Percentiles rank a stretch among this genome's conserved stretches.
Evolutionary conservation across 805 yeast genomes (phyloP).

Genomic region (Starmerella riodocensis): DNA sequence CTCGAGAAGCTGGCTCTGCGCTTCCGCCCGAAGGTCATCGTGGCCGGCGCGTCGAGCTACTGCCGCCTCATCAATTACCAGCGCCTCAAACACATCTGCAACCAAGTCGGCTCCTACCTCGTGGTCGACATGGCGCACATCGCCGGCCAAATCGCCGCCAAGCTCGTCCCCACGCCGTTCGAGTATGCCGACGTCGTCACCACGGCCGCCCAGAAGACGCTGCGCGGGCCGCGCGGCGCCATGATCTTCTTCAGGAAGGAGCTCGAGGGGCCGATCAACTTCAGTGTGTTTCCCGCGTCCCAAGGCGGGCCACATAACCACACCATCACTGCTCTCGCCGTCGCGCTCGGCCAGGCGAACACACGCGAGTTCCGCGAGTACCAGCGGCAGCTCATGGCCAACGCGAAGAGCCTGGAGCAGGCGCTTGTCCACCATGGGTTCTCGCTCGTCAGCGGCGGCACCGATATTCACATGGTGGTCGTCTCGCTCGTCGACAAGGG

Average conservation of each 20-base stretch:
- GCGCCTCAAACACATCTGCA: conserved; percentile 90
- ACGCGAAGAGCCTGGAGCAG: conserved; percentile 68
- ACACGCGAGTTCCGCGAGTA: conserved; percentile 82
- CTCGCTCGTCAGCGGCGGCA: conserved; percentile 82
- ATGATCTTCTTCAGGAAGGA: conserved; percentile 97
- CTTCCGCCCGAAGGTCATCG: conserved; percentile 89
- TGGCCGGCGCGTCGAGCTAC: conserved; percentile 97
- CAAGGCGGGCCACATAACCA: conserved; percentile 99
- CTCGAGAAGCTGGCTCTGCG: conserved; percentile 77
- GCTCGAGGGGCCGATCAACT: conserved; percentile 86
- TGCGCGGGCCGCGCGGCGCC: conserved; percentile 99
- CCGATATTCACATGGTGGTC: conserved; percentile 93
- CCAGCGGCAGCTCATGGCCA: conserved; percentile 74
- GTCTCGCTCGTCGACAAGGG: conserved; percentile 67
- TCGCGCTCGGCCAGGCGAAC: conserved; percentile 87
- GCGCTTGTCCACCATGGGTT: conserved; percentile 62
- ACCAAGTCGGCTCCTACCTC: conserved; percentile 88
- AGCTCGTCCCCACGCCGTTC: conserved; percentile 89
- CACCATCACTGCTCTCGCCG: conserved; percentile 92
- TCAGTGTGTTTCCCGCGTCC: conserved; percentile 98
- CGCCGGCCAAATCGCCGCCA: conserved; percentile 90
- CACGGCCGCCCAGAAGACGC: conserved; percentile 95
- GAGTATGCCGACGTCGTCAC: conserved; percentile 95
- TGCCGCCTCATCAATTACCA: conserved; percentile 90
- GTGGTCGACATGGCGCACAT: conserved; percentile 98